Conservation (phyloP, 805 yeast genomes). For the Teunomyces cretensis region DNA sequence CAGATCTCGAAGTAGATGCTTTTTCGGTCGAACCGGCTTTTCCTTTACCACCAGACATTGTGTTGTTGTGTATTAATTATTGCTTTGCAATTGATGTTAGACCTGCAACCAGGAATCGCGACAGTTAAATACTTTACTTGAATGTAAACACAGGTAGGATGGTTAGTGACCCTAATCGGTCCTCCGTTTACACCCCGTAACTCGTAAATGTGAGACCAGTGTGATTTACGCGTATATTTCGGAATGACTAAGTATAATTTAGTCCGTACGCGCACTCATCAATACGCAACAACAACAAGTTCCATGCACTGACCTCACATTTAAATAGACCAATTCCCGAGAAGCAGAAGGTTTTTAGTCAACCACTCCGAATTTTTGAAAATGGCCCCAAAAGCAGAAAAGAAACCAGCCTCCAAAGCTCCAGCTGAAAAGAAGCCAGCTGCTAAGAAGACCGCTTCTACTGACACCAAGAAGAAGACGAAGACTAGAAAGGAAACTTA, state of each 20-base stretch:
- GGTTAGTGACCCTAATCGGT: neutral
- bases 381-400: conserved; percentile 39
- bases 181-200: neutral
- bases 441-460: conserved; percentile 34
- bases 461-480: conserved; percentile 33
- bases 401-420: conserved; percentile 40
- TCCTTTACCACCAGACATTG: conserved; percentile 84
- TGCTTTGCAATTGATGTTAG: neutral
- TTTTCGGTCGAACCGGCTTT: conserved; percentile 89
- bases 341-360: neutral
- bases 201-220: neutral
- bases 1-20: conserved; percentile 96
- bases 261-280: neutral
- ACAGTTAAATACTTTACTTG: neutral
- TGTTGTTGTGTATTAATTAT: conserved; percentile 6
- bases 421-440: conserved; percentile 43
- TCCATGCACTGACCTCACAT: neutral
- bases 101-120: conserved; percentile 1
- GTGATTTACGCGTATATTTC: neutral
- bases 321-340: conserved; percentile 1
- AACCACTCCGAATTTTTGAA: conserved; percentile 6
- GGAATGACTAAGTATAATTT: neutral
- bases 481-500: conserved; percentile 40
- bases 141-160: neutral
- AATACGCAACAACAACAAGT: neutral